phyloP scores from a whole-genome alignment of 805 yeast species.

The Metschnikowia shivogae region DNA sequence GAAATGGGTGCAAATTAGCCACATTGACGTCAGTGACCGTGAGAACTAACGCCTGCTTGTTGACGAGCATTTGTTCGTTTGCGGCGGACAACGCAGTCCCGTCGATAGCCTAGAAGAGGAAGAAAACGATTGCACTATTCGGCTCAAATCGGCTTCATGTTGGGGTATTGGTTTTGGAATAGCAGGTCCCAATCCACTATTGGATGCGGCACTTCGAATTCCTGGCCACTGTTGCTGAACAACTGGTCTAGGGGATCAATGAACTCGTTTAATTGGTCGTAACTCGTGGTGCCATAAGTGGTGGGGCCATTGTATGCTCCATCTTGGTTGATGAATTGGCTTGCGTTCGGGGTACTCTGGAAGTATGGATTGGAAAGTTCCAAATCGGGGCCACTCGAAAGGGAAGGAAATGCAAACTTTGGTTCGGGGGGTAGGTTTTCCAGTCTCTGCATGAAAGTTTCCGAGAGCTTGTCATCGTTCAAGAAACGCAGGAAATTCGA shows the following conservation, averaged over 20 bases:
- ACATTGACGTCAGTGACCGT: too few relatives aligned
- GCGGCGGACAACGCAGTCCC: too few relatives aligned
- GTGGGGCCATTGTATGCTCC: too few relatives aligned
- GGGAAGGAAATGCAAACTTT: background rate
- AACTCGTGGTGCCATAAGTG: background rate
- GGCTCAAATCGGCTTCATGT: background rate
- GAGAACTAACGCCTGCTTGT: too few relatives aligned
- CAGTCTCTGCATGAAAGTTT: background rate
- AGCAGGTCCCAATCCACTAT: slow-evolving; percentile 14
- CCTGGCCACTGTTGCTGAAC: slow-evolving; percentile 15
- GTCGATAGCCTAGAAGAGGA: too few relatives aligned
- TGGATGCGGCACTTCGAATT: slow-evolving; percentile 7
- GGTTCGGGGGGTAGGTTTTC: too few relatives aligned
- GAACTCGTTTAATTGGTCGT: background rate
- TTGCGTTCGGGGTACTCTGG: background rate
- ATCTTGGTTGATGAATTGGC: too few relatives aligned
- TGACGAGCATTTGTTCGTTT: too few relatives aligned
- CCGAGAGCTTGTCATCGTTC: background rate
- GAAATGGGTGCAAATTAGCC: too few relatives aligned
- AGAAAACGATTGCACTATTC: background rate
- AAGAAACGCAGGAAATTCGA: slow-evolving; percentile 3
- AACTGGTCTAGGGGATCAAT: slow-evolving; percentile 10
- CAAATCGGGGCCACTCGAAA: too few relatives aligned
- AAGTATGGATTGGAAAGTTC: background rate
- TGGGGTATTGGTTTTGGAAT: slow-evolving; percentile 8